Conservation (phyloP, 371 early-diverging fungal species). For the Apophysomyces sp. region DNA sequence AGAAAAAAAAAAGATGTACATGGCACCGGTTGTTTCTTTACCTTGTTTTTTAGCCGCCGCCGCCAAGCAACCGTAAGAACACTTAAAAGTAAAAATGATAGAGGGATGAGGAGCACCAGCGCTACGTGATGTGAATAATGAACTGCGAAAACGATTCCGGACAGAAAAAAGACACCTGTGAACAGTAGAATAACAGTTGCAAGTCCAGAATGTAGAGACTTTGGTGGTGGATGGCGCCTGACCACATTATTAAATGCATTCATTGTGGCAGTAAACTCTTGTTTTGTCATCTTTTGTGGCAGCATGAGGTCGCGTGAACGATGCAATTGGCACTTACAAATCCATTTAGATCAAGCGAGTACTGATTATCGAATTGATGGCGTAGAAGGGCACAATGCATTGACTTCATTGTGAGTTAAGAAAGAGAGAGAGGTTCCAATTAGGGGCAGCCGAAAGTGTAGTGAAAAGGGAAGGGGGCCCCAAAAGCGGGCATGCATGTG, state of each 20-base stretch:
- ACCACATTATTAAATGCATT: conserved; percentile 37
- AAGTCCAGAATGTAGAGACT: conserved; percentile 16
- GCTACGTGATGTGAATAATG: conserved; percentile 30
- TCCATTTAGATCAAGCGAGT: conserved; percentile 35
- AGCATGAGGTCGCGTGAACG: background rate
- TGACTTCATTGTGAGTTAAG: conserved; percentile 25
- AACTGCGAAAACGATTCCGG: conserved; percentile 20
- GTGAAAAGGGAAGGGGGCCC: background rate
- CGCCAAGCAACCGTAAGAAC: conserved; percentile 25
- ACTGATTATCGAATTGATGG: conserved; percentile 36
- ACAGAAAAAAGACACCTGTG: conserved; percentile 11
- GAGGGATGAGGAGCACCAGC: conserved; percentile 23
- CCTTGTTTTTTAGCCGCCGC: conserved; percentile 23
- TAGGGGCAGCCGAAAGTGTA: background rate
- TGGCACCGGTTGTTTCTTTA: conserved; percentile 2
- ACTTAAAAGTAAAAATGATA: conserved; percentile 18
- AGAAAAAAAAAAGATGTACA: too few relatives aligned
- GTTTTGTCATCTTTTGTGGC: conserved; percentile 30
- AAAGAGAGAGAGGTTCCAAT: conserved; percentile 3
- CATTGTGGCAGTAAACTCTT: conserved; percentile 39
- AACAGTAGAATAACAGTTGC: conserved; percentile 10
- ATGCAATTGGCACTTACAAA: conserved; percentile 11
- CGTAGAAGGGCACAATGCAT: conserved; percentile 32
- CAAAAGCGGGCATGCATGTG: background rate
- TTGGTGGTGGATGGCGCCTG: conserved; percentile 29